Evolutionary conservation across 805 yeast genomes (phyloP).

Genomic region (Candida broadrunensis): DNA sequence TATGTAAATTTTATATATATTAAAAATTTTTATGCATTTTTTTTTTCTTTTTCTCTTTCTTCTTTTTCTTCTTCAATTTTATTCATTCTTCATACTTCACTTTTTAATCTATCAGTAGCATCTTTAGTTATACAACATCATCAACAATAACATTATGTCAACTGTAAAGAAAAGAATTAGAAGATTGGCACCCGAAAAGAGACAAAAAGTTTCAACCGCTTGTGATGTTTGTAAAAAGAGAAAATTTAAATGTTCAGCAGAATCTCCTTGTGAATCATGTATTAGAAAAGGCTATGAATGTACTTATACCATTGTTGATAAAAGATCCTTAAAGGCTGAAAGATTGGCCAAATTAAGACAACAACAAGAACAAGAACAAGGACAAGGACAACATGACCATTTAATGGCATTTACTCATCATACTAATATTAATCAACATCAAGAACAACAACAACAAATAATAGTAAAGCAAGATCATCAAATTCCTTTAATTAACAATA

Average conservation of each 20-base stretch:
- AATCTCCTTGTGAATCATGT: slow-evolving; percentile 18
- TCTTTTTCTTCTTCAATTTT: too few species aligned
- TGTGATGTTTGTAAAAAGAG: slow-evolving; percentile 20
- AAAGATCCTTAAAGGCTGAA: slow-evolving; percentile 19
- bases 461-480: not conserved
- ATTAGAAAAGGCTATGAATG: slow-evolving; percentile 16
- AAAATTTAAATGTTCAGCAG: slow-evolving; percentile 17
- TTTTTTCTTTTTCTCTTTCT: too few species aligned
- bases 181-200: slow-evolving; percentile 16
- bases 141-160: too few species aligned
- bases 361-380: not conserved
- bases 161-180: slow-evolving; percentile 11
- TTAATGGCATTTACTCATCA: not conserved
- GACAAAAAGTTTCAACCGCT: slow-evolving; percentile 24
- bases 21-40: too few species aligned
- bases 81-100: too few species aligned
- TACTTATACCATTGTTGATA: slow-evolving; percentile 18
- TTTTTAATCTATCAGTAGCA: too few species aligned
- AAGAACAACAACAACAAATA: not conserved
- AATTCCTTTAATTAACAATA: not conserved
- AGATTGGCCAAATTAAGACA: slow-evolving; percentile 10
- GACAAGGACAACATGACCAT: not conserved
- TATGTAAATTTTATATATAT: too few species aligned
- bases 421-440: not conserved
- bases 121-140: too few species aligned